Evolutionary conservation across 805 yeast species (phyloP).

Genomic region (Teunomyces gatunensis): DNA sequence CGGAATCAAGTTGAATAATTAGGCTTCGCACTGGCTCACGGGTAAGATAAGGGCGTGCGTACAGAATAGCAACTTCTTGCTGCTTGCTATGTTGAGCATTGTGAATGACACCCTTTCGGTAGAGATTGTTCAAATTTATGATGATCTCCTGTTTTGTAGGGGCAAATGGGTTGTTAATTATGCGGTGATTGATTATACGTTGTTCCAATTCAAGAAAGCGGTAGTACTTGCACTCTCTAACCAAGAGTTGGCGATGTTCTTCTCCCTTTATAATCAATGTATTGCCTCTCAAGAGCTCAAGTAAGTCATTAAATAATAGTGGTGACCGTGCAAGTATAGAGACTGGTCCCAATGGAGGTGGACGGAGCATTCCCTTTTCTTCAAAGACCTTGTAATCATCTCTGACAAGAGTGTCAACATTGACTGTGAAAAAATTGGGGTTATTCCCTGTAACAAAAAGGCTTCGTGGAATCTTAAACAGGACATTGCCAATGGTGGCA

Average conservation of each 20-base stretch:
- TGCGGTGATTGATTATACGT: slow-evolving; percentile 50
- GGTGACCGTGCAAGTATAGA: slow-evolving; percentile 52
- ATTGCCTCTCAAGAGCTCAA: slow-evolving; percentile 58
- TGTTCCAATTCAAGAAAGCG: slow-evolving; percentile 76
- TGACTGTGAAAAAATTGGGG: slow-evolving; percentile 74
- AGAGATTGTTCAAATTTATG: slow-evolving; percentile 47
- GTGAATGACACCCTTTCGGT: slow-evolving; percentile 32
- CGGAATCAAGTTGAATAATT: slow-evolving; percentile 30
- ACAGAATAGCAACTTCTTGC: slow-evolving; percentile 23
- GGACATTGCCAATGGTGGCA: slow-evolving; percentile 55
- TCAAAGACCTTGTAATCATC: slow-evolving; percentile 43
- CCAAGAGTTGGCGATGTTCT: slow-evolving; percentile 52
- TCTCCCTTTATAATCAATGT: slow-evolving; percentile 47
- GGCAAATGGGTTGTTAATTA: slow-evolving; percentile 50
- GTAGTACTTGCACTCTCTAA: slow-evolving; percentile 74
- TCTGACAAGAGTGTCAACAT: slow-evolving; percentile 49
- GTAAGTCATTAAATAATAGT: slow-evolving; percentile 50
- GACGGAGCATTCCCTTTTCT: slow-evolving; percentile 54
- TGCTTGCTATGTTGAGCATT: slow-evolving; percentile 15
- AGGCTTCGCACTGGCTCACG: slow-evolving; percentile 32
- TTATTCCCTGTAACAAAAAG: slow-evolving; percentile 64
- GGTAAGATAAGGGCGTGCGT: slow-evolving; percentile 31
- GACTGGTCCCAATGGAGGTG: slow-evolving; percentile 72
- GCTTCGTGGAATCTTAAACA: slow-evolving; percentile 58
- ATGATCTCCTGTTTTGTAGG: slow-evolving; percentile 54